Evolutionary conservation across 768 basidiomycete genomes (phyloP).

Genomic region (Suillus subluteus): DNA sequence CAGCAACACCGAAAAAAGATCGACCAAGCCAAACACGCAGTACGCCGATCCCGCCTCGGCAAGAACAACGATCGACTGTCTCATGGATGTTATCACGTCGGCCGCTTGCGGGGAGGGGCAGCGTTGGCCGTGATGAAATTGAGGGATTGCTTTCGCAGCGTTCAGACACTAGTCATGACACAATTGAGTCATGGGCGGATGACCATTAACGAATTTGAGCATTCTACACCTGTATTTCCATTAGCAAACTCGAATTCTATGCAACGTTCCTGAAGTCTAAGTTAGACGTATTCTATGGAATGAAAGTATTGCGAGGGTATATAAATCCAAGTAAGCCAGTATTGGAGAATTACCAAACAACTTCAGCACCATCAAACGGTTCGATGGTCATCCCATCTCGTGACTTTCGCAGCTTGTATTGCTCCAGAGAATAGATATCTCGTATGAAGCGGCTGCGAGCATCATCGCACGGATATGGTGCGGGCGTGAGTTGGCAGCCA

Average conservation of each 20-base stretch:
- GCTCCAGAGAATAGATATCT: constrained; percentile 73
- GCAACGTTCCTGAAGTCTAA: constrained; percentile 1
- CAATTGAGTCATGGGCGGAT: constrained; percentile 43
- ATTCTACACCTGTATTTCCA: constrained; percentile 14
- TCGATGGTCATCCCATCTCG: constrained; percentile 62
- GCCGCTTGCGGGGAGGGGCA: constrained; percentile 17
- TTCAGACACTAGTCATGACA: constrained; percentile 30
- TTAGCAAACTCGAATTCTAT: constrained; percentile 15
- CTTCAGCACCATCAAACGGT: constrained; percentile 63
- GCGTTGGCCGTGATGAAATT: constrained; percentile 12
- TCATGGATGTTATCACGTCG: constrained; percentile 31
- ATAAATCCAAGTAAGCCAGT: constrained; percentile 15
- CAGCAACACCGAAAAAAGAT: constrained; percentile 30
- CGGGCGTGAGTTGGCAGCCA: constrained; percentile 77
- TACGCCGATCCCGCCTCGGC: constrained; percentile 15
- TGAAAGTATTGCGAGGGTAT: constrained; percentile 5
- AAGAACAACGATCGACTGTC: constrained; percentile 27
- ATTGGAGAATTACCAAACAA: constrained; percentile 60
- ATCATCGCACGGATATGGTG: constrained; percentile 84
- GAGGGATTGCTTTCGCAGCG: constrained; percentile 14
- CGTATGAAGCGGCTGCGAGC: constrained; percentile 77
- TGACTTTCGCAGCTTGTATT: constrained; percentile 71
- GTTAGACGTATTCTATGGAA: background rate
- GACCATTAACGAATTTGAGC: constrained; percentile 6
- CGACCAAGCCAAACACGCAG: constrained; percentile 21